Evolutionary conservation across 129 eudicot genomes (phyloP).

Genomic region (Ambrosia artemisiifolia): DNA sequence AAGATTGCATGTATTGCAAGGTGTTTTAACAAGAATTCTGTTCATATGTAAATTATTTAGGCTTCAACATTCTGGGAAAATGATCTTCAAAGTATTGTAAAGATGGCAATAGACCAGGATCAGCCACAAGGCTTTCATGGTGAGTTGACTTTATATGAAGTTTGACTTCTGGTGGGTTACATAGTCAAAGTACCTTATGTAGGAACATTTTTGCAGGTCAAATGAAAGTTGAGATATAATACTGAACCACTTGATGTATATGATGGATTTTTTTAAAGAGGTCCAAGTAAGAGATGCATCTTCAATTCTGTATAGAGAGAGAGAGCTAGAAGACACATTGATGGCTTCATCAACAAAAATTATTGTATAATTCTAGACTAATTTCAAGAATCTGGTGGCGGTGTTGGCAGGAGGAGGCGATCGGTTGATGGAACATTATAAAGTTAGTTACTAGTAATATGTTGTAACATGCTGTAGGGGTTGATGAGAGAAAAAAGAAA

Average conservation of each 20-base stretch:
- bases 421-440: conserved; percentile 13
- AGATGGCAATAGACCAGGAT: conserved; percentile 72
- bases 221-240: conserved; percentile 72
- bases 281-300: conserved; percentile 6
- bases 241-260: conserved; percentile 9
- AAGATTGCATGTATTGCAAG: not conserved
- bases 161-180: conserved; percentile 22
- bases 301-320: conserved; percentile 52
- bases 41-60: conserved; percentile 25
- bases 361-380: conserved; percentile 41
- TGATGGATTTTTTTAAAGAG: conserved; percentile 23
- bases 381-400: conserved; percentile 30
- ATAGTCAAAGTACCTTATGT: conserved; percentile 18
- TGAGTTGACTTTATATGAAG: conserved; percentile 30
- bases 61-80: conserved; percentile 66
- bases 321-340: conserved; percentile 17
- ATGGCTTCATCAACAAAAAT: conserved; percentile 24
- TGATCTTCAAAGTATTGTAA: conserved; percentile 77
- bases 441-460: conserved; percentile 8
- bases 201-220: conserved; percentile 30
- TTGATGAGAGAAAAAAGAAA: conserved; percentile 17
- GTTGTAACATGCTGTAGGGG: conserved; percentile 23
- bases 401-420: not conserved
- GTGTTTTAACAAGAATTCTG: not conserved
- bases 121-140: conserved; percentile 53